Evolutionary conservation across 495 filamentous ascomycete species (phyloP), one percentile per base, ranked within the genome.

Genomic region (Neurospora sp.): DNA sequence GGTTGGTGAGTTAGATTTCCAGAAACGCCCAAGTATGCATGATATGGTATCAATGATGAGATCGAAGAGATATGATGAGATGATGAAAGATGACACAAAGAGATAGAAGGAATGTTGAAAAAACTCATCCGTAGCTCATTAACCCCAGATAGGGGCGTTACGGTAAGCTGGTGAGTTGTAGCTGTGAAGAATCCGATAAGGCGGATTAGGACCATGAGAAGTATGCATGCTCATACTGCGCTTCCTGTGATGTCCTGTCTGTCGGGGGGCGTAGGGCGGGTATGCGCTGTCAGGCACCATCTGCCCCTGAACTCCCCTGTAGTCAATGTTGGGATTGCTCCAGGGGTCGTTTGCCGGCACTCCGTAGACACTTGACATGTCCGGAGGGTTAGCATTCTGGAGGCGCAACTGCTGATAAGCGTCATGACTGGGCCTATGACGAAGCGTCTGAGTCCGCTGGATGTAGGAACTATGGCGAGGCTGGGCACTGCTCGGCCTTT

Each of bases 121-220:
- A 37, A 9, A 66, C 20, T 3, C 54, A 62, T 31, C 62, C 40
- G 14, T 16, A 37, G 18, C 44, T 20, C 31, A n/a, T 81, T 69
- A 86, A 40, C 82, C 78, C 84, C 84, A 85, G 35, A 86, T 85
- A 1, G 84, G 84, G 6, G 76, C 81, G 66, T 81, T 76, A 20
- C 83, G 81, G 72, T 86, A 86, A 14, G 84, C 84, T 8, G 84
- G 84, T 5, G 84, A 85, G 72, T 86, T 84, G 72, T 86, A 86
- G 73, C 84, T 85, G 72, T 86, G 84, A 16, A 86, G 77, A 39
- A 85, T 76, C 9, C 84, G 83, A 69, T 82, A 85, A 12, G 81
- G 84, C 18, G 75, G 72, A 20, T 78, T 76, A 20, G 62, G 31
- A 40, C 74, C 74, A 18, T 72, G 62, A 0, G 35, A 73, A 40